Conservation (phyloP, 495 filamentous ascomycete genomes). For the Podospora fimiseda region DNA sequence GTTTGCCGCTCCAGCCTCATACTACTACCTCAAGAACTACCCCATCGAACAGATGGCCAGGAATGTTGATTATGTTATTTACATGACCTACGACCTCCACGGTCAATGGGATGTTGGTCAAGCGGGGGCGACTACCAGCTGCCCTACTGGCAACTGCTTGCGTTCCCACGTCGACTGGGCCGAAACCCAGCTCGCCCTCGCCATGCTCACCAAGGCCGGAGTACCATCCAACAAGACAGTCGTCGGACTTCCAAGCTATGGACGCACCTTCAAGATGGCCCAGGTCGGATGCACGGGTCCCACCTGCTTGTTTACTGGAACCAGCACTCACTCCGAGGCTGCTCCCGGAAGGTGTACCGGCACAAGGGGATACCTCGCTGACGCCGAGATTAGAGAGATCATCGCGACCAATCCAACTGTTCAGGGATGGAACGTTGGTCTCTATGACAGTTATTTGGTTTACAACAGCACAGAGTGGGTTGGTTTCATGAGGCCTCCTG, state of each 20-base stretch:
- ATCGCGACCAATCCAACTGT: background rate
- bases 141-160: conserved; percentile 34
- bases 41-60: conserved; percentile 17
- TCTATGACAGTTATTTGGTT: background rate
- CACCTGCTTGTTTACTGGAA: conserved; percentile 11
- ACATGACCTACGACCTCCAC: conserved; percentile 30
- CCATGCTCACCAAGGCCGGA: conserved; percentile 47
- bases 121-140: conserved; percentile 20
- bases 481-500: too few relatives aligned
- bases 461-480: background rate
- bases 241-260: conserved; percentile 34
- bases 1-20: conserved; percentile 16
- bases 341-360: conserved; percentile 7
- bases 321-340: conserved; percentile 5
- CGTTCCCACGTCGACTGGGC: conserved; percentile 39
- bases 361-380: conserved; percentile 5
- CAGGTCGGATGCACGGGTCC: conserved; percentile 5
- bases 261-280: conserved; percentile 29
- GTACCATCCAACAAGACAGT: conserved; percentile 34
- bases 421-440: background rate
- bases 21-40: conserved; percentile 13
- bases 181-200: conserved; percentile 32
- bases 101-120: conserved; percentile 18
- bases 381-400: conserved; percentile 13
- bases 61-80: conserved; percentile 26